Percentiles rank a stretch among this genome's conserved stretches.
Evolutionary conservation across 1,139 yeast genomes (phyloP).

Genomic region (Taiozyma onychis): DNA sequence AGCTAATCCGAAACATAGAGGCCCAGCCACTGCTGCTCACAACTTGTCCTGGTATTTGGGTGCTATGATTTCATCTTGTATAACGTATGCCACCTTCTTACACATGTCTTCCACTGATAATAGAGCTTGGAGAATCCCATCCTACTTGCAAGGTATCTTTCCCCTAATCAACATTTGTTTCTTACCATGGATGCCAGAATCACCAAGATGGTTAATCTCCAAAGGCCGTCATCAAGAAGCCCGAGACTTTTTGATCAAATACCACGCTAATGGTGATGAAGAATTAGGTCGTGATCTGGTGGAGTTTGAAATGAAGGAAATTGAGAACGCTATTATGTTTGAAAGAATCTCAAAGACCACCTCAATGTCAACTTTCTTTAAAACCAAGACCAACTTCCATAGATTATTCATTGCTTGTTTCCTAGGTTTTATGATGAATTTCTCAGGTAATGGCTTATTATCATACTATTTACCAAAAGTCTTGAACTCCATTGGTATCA

Average conservation of each 20-base stretch:
- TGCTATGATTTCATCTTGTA: conserved; percentile 50
- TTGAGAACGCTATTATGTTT: conserved; percentile 30
- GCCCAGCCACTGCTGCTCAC: conserved; percentile 38
- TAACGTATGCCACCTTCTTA: conserved; percentile 38
- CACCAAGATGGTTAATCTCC: conserved; percentile 66
- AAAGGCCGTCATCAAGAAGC: conserved; percentile 51
- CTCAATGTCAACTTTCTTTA: conserved; percentile 33
- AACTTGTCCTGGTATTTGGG: conserved; percentile 50
- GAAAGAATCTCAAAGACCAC: conserved; percentile 17
- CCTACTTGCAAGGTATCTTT: conserved; percentile 31
- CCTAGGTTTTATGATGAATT: conserved; percentile 38
- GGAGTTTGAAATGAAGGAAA: conserved; percentile 38
- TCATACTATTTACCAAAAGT: conserved; percentile 46
- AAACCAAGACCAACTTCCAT: conserved; percentile 33
- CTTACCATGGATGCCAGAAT: conserved; percentile 50
- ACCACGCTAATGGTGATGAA: conserved; percentile 33
- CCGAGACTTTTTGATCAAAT: conserved; percentile 32
- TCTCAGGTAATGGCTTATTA: conserved; percentile 48
- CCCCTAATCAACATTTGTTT: conserved; percentile 35
- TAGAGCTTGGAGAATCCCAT: conserved; percentile 39
- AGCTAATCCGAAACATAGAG: conserved; percentile 40
- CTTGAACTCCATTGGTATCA: conserved; percentile 44
- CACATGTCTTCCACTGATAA: conserved; percentile 16
- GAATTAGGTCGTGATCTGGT: conserved; percentile 29
- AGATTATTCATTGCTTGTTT: conserved; percentile 36